Base-by-base conservation (phyloP, 805 yeast genomes). In the Ogataea paraovalis region DNA sequence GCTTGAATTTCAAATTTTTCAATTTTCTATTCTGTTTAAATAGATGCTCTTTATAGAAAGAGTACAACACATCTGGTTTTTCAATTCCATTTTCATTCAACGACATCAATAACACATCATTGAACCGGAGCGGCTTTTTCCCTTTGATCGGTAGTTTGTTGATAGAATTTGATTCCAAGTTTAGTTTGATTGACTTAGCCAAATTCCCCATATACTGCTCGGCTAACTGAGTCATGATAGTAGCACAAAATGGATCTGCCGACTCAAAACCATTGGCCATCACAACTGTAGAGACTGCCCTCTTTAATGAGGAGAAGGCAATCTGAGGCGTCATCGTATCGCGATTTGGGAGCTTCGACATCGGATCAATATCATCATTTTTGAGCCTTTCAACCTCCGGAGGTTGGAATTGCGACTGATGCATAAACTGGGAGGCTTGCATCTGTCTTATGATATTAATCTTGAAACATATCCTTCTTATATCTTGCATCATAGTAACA, bases 211-310 rank as follows among this genome's bases (percentile, higher is more conserved):
- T 62, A 60, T 87, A 91, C 50, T 77, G 83, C 42, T 87, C 92
- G 0, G 97, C 92, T 28, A 94, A 66, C 54, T 89, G 95, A 0
- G 97, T 80, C 47, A 94, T 67, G 2, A 88, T 78, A 51, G 87
- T 85, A 22, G 87, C 75, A 5, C 97, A 97, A 42, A 74, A 71
- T 12, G 85, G 80, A 55, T 87, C 88, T 0, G 95, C 78, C 0
- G 85, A 71, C 67, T 94, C 98, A 69, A 87, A 94, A 0, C 99
- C 99, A 39, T 85, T 82, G 37, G 88, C 84, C 98, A 94, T 92
- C 1, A 87, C 80, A 18, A 94, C 69, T 51, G 89, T 88, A 18
- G 91, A 78, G 0, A 87, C 79, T 37, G 84, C 78, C 55, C 85
- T 80, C 53, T 80, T 75, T 69, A 94, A 67, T 0, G 87, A 80